A percentile compares a stretch with the other conserved stretches of the same genome.
These are phyloP conservation scores for Hermanozyma aechmeae DNA, from an alignment of 805 yeast species.

Conservation along the genomic window DNA sequence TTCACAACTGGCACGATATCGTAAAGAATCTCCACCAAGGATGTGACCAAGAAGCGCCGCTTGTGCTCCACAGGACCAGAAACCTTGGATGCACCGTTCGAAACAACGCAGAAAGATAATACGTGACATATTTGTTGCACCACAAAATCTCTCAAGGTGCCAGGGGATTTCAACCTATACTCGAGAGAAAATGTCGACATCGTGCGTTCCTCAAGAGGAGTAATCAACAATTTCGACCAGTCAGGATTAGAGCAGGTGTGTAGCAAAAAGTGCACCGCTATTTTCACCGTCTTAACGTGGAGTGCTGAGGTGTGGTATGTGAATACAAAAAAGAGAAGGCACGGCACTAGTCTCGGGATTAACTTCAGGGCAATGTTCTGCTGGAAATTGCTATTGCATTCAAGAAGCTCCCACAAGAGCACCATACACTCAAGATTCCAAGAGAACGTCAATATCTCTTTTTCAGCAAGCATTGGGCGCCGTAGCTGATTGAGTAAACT, in stretches of 20 bases:
- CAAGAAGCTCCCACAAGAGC: conserved; percentile 67
- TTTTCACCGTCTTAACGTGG: conserved; percentile 36
- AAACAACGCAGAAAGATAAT: no score
- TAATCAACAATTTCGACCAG: conserved; percentile 30
- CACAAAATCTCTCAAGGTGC: conserved; percentile 57
- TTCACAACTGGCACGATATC: conserved; percentile 41
- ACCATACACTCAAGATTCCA: conserved; percentile 55
- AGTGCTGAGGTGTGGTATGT: conserved; percentile 33
- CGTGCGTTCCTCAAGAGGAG: no score
- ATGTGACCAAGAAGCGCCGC: conserved; percentile 28
- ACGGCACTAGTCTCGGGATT: conserved; percentile 45
- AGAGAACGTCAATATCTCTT: no score
- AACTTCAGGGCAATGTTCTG: conserved; percentile 27
- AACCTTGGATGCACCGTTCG: no score
- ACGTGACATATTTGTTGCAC: conserved; percentile 40
- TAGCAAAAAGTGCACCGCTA: conserved; percentile 43
- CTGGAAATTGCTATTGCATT: conserved; percentile 56
- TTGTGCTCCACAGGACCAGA: no score
- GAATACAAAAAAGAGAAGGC: conserved; percentile 48
- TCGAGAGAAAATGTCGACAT: no score
- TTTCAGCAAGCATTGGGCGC: no score
- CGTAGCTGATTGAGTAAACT: conserved; percentile 40
- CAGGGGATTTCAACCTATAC: conserved; percentile 34
- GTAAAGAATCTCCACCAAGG: conserved; percentile 50
- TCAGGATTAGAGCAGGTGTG: conserved; percentile 35